Conservation (phyloP, 73 alveolate species). For the Symbiodinium pilosum region DNA sequence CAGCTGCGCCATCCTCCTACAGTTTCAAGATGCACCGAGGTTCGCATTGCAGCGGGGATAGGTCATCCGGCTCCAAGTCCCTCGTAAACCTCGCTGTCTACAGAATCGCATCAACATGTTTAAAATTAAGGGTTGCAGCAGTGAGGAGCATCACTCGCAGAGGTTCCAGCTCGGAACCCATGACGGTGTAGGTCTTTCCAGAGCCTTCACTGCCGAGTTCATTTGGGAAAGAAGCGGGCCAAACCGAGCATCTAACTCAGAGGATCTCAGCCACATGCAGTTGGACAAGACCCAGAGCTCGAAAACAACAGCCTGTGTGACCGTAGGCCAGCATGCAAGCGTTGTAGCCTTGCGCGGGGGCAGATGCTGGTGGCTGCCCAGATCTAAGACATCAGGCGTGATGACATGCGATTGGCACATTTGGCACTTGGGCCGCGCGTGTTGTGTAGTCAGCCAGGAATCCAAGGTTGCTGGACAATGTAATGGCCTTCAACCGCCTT, state of each 20-base stretch:
- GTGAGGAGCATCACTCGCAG: too few relatives aligned
- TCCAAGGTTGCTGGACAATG: background rate
- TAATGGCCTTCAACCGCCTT: slow-evolving; percentile 45
- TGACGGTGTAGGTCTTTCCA: slow-evolving; percentile 88
- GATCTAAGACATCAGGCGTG: too few relatives aligned
- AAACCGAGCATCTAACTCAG: background rate
- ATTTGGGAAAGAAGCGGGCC: background rate
- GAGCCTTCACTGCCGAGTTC: slow-evolving; percentile 21
- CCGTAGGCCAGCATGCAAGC: slow-evolving; percentile 92
- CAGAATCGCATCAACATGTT: too few relatives aligned
- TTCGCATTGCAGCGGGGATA: background rate
- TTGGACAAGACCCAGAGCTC: background rate
- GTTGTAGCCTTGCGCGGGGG: slow-evolving; percentile 51
- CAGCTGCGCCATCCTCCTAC: too few relatives aligned
- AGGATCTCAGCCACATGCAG: background rate
- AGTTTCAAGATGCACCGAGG: too few relatives aligned
- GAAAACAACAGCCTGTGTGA: slow-evolving; percentile 40
- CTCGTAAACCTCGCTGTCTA: background rate
- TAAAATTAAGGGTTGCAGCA: too few relatives aligned
- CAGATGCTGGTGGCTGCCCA: too few relatives aligned
- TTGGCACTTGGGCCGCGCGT: too few relatives aligned
- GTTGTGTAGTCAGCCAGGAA: too few relatives aligned
- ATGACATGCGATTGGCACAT: too few relatives aligned
- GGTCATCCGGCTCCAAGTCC: background rate
- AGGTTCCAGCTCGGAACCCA: slow-evolving; percentile 58